Evolutionary conservation across 2,329 filamentous ascomycete genomes (phyloP).

Genomic region (Monosporascus sp.): DNA sequence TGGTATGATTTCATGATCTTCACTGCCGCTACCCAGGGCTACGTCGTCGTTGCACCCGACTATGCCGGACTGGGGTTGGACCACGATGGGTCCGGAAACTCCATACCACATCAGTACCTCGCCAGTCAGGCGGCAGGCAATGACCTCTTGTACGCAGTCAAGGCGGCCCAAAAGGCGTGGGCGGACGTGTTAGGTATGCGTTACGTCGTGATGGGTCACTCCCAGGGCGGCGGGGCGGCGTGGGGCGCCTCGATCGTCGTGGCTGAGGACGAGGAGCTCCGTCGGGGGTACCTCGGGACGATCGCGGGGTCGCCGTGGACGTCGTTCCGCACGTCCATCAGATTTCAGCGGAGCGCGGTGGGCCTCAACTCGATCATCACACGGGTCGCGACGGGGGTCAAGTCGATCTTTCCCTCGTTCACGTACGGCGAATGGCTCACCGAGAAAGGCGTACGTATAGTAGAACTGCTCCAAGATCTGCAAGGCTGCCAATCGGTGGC

Average conservation of each 20-base stretch:
- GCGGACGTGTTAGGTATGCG: not conserved
- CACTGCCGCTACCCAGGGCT: not conserved
- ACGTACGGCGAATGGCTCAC: not conserved
- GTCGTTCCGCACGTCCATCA: not conserved
- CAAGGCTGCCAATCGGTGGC: slow-evolving; percentile 1
- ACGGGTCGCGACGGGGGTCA: not conserved
- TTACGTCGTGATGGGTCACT: slow-evolving; percentile 2
- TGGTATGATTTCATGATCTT: slow-evolving; percentile 4
- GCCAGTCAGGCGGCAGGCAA: not conserved
- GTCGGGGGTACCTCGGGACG: not conserved
- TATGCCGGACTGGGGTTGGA: slow-evolving; percentile 2
- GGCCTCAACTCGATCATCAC: not conserved
- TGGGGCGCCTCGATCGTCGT: slow-evolving; percentile 1
- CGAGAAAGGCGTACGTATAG: not conserved
- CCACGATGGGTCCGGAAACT: slow-evolving; percentile 1
- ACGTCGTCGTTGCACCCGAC: slow-evolving; percentile 4
- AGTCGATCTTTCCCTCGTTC: slow-evolving; percentile 1
- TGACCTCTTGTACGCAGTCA: slow-evolving; percentile 1
- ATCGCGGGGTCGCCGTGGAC: not conserved
- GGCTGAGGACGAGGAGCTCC: not conserved
- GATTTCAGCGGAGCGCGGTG: not conserved
- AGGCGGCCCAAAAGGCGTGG: not conserved
- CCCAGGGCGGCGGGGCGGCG: slow-evolving; percentile 2
- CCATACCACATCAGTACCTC: not conserved
- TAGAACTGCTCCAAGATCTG: slow-evolving; percentile 2